Conservation (phyloP, 202 grass and related monocot species). For the Alloteropsis angusta region DNA sequence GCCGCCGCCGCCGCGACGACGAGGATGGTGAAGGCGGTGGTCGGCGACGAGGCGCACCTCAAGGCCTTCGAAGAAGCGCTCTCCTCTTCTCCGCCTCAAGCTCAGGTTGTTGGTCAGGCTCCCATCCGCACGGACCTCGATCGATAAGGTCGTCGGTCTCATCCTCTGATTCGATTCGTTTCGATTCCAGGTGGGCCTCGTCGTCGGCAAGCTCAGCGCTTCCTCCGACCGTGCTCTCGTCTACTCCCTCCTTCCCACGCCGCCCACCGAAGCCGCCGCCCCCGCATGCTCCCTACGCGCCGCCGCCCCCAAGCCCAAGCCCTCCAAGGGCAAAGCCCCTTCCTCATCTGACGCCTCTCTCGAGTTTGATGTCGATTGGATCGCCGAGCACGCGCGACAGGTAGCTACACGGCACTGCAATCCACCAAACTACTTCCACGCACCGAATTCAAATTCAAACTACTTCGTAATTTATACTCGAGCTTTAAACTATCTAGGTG, state of each 20-base stretch:
- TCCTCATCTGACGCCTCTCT: slow-evolving; percentile 34
- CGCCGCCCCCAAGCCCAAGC: slow-evolving; percentile 43
- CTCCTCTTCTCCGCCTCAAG: slow-evolving; percentile 14
- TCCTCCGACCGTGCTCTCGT: slow-evolving; percentile 61
- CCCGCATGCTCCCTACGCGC: slow-evolving; percentile 65
- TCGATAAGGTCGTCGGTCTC: not conserved
- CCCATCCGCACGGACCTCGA: too few relatives aligned
- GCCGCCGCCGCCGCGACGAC: not conserved
- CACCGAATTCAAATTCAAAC: too few relatives aligned
- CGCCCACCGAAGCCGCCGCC: slow-evolving; percentile 52
- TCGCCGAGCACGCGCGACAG: slow-evolving; percentile 86
- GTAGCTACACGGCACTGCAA: slow-evolving; percentile 4
- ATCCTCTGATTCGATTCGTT: not conserved
- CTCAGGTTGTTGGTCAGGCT: slow-evolving; percentile 34
- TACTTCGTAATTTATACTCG: too few relatives aligned
- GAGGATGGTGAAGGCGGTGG: slow-evolving; percentile 63
- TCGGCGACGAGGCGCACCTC: slow-evolving; percentile 61
- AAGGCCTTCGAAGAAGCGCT: slow-evolving; percentile 56
- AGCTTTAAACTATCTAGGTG: too few relatives aligned
- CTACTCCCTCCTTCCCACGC: slow-evolving; percentile 80
- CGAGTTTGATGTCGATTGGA: slow-evolving; percentile 72
- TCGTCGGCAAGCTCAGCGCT: slow-evolving; percentile 70
- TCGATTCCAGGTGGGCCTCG: slow-evolving; percentile 49
- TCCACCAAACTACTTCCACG: not conserved
- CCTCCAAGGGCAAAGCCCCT: slow-evolving; percentile 3